Conservation (phyloP, 257 asterid genomes). For the Haberlea rhodopensis region DNA sequence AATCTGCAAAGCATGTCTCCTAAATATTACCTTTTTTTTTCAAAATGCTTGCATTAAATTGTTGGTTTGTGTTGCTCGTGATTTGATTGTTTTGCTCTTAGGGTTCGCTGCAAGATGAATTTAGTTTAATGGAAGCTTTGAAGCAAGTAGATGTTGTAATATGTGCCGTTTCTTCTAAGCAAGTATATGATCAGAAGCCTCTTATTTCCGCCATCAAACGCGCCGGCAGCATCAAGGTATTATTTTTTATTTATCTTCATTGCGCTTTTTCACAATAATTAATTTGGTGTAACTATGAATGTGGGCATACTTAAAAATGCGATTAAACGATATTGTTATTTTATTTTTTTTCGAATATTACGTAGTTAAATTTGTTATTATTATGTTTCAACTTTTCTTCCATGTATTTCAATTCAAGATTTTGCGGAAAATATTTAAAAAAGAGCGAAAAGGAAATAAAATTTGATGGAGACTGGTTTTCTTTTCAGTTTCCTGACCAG, state of each 20-base stretch:
- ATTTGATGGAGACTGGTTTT: neutral
- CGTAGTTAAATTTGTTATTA: neutral
- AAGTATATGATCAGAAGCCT: constrained; percentile 65
- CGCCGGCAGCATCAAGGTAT: constrained; percentile 78
- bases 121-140: constrained; percentile 48
- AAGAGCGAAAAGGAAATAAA: neutral
- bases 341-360: too few species aligned
- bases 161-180: constrained; percentile 72
- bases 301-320: neutral
- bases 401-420: neutral
- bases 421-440: neutral
- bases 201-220: constrained; percentile 67
- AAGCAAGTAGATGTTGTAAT: constrained; percentile 79
- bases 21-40: neutral
- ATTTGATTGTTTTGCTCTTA: constrained; percentile 16
- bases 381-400: neutral
- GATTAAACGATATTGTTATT: too few species aligned
- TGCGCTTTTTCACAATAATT: neutral
- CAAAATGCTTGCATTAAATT: neutral
- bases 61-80: neutral
- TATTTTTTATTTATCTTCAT: neutral
- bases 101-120: constrained; percentile 88
- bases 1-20: constrained; percentile 42
- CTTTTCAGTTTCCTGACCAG: neutral
- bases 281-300: neutral